Evolutionary conservation across 2,329 filamentous ascomycete genomes (phyloP).

Genomic region (Aspergillus novofumigatus): DNA sequence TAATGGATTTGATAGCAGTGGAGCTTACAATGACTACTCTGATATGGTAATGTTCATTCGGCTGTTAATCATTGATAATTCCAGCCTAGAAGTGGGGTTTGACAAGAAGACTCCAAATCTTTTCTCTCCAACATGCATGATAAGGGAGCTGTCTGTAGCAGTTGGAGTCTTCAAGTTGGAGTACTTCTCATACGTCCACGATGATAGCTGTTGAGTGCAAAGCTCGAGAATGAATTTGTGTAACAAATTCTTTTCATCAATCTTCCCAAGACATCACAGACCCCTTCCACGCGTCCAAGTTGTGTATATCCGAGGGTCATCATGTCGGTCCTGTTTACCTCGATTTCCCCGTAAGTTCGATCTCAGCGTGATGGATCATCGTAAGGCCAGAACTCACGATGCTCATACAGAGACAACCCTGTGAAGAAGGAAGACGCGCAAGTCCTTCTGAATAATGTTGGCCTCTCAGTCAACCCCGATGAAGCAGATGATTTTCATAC

Average conservation of each 20-base stretch:
- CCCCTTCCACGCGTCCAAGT: background rate
- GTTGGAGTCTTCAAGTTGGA: slow-evolving; percentile 3
- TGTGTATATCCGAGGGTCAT: background rate
- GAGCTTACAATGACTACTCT: background rate
- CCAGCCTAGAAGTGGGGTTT: background rate
- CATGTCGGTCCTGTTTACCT: slow-evolving; percentile 29
- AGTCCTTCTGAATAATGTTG: slow-evolving; percentile 33
- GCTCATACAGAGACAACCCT: slow-evolving; percentile 31
- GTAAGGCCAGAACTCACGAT: background rate
- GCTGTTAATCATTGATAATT: background rate
- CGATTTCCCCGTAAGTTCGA: slow-evolving; percentile 21
- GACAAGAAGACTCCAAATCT: background rate
- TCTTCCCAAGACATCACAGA: background rate
- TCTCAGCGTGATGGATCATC: background rate
- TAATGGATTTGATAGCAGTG: background rate
- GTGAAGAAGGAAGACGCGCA: slow-evolving; percentile 40
- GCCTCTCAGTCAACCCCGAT: slow-evolving; percentile 33
- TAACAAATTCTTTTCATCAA: background rate
- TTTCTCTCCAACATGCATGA: background rate
- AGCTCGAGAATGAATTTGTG: background rate
- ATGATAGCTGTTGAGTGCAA: background rate
- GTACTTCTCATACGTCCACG: background rate
- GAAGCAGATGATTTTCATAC: slow-evolving; percentile 45
- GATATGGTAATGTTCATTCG: background rate
- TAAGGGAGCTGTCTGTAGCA: slow-evolving; percentile 3